Evolutionary conservation across 1,284 basidiomycete genomes (phyloP), one percentile per base, ranked within the genome.

Genomic region (Leccinum variabile): DNA sequence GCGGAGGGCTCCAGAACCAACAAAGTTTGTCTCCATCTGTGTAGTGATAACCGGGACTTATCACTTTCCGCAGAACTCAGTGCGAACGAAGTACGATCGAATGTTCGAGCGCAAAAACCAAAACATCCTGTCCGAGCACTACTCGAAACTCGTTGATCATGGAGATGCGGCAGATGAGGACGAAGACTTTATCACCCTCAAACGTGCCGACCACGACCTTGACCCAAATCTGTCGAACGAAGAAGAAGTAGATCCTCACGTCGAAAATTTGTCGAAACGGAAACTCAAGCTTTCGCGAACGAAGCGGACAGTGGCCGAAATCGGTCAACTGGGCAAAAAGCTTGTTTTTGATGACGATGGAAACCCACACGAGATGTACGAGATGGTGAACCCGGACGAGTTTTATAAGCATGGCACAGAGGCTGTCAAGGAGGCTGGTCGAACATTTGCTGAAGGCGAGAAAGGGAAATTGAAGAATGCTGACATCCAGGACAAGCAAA

Each of bases 51-150:
- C 25, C 28, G n/a, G 5, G 49, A 18, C n/a, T 54, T 54, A 18
- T 28, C 7, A 11, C 9, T 25, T 14, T 56, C 65, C 63, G 69
- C 59, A 77, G 73, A 70, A 72, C 44, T 71, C 70, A 25, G 90
- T 95, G 0, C 85, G 93, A 61, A 98, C 97, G 5, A 98, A 97
- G 79, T 98, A 98, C 76, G 97, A 99, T 76, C 88, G 95, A 59
- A 98, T 99, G 94, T 99, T 99, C 73, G 92, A 93, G 72, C 88
- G 97, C 63, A 96, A 94, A 77, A 98, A 98, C 75, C 96, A 98
- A 76, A 91, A 89, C 67, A 91, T 98, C 59, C 84, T 98, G 18
- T 95, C 95, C 0, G 86, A 90, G 66, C 96, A 98, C 75, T 98
- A 98, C 78, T 84, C 82, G 62, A 95, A 94, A 71, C 88, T 99